Evolutionary conservation across 768 basidiomycete genomes (phyloP).

Genomic region (Chalciporus sphaerocephalus): DNA sequence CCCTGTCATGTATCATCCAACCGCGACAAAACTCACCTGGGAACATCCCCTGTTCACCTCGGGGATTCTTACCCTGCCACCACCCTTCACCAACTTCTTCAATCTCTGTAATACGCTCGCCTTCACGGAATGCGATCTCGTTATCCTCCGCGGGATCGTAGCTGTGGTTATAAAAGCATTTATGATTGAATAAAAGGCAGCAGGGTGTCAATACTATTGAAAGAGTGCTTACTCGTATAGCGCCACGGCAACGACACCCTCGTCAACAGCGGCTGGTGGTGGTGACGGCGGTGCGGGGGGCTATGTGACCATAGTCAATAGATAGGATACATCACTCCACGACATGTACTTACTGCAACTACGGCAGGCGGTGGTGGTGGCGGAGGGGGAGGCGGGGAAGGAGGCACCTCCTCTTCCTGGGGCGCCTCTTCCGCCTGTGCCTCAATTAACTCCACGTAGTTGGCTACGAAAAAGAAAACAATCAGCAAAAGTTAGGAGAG

Average conservation of each 20-base stretch:
- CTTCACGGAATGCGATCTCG: conserved; percentile 81
- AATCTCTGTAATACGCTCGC: conserved; percentile 73
- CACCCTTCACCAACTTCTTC: conserved; percentile 84
- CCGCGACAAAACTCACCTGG: conserved; percentile 50
- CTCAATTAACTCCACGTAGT: conserved; percentile 81
- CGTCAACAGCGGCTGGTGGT: conserved; percentile 45
- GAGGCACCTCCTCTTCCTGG: conserved; percentile 45
- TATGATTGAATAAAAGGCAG: background rate
- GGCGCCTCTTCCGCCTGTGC: conserved; percentile 33
- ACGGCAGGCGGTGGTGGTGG: conserved; percentile 34
- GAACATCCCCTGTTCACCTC: conserved; percentile 65
- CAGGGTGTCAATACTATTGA: background rate
- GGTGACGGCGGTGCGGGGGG: conserved; percentile 41
- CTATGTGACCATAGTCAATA: conserved; percentile 6
- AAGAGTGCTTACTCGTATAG: conserved; percentile 59
- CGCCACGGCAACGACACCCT: conserved; percentile 60
- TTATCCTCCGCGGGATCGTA: conserved; percentile 92
- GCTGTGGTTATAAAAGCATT: conserved; percentile 35
- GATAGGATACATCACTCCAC: conserved; percentile 1
- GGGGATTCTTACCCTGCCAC: conserved; percentile 68
- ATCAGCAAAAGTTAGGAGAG: background rate
- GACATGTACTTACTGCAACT: conserved; percentile 34
- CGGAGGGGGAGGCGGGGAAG: conserved; percentile 56
- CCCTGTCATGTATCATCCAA: background rate
- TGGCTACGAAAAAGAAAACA: conserved; percentile 49